Evolutionary conservation across 208 protist genomes (phyloP), one percentile per base, ranked within the genome.

Genomic region (Leishmania braziliensis): DNA sequence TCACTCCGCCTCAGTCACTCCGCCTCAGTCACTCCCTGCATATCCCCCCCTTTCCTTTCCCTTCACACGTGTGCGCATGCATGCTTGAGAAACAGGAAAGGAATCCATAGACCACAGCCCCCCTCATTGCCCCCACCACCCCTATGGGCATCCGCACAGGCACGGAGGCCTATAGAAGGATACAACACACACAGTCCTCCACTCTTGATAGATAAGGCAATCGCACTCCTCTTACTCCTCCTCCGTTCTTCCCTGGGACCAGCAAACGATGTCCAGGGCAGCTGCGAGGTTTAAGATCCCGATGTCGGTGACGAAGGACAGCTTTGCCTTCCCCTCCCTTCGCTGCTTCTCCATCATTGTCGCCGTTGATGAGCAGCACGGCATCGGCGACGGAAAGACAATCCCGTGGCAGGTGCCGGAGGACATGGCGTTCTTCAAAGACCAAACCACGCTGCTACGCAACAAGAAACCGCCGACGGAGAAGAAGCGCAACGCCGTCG

Each of bases 401-500:
- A 92, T 98, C 36, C 95, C 95, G 18, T 98, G 96, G 96, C 77
- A 79, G n/a, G 79, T 97, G 33, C 93, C 96, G 46, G 92, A 95
- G 81, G 96, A 98, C 74, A 92, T 98, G 92, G 81, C 90, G 58
- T 95, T 93, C 84, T 98, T 98, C 78, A 91, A 91, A 53, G 86
- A 96, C 36, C 83, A 90, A 26, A 98, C 96, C 6, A 94, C 81
- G 76, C 91, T 93, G 66, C 85, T 97, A 77, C 89, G 90, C 33
- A 92, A 87, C 51, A 92, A 91, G 65, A 95, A 94, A 65, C 83
- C 84, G 4, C 72, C 82, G 8, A 81, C 85, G 36, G 73, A 78
- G 10, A 82, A 72, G 68, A 96, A 91, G 75, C 83, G 85, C 62
- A 99, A 99, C 80, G 98, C 97, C 5, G 97, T 99, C n/a, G 93